phyloP scores from a whole-genome alignment of 1,139 yeast species.

The Groenewaldozyma auringiensis region DNA sequence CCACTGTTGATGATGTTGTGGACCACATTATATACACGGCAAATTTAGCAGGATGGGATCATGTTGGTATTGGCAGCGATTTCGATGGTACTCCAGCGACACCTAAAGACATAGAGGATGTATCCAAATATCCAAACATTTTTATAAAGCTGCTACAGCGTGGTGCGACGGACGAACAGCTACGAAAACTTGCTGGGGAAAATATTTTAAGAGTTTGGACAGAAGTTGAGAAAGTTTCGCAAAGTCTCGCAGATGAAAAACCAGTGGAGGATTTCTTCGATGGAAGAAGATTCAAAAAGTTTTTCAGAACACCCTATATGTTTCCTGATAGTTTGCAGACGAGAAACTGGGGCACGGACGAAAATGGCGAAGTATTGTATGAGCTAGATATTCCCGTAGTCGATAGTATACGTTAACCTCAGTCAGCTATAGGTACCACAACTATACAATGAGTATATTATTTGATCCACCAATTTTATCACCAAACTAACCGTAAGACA shows the following conservation, averaged over 20 bases:
- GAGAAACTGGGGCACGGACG: constrained; percentile 5
- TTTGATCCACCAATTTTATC: too few species aligned
- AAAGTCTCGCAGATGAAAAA: constrained; percentile 11
- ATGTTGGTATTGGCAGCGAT: constrained; percentile 49
- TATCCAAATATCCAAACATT: constrained; percentile 46
- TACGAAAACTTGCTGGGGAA: constrained; percentile 41
- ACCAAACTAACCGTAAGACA: too few species aligned
- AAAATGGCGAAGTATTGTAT: constrained; percentile 2
- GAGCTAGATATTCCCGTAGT: neutral
- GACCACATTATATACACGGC: constrained; percentile 41
- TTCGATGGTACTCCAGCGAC: constrained; percentile 46
- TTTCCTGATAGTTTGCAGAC: constrained; percentile 5
- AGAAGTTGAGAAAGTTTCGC: constrained; percentile 36
- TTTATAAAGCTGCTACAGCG: constrained; percentile 37
- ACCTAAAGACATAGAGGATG: constrained; percentile 46
- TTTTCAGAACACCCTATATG: constrained; percentile 6
- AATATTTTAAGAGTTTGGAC: constrained; percentile 46
- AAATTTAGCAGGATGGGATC: constrained; percentile 45
- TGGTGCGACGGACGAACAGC: constrained; percentile 39
- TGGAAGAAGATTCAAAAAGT: constrained; percentile 2
- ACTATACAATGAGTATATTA: too few species aligned
- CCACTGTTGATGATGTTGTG: constrained; percentile 43
- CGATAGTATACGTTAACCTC: neutral
- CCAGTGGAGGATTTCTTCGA: constrained; percentile 30
- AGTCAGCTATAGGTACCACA: too few species aligned